A percentile compares a stretch with the other conserved stretches of the same genome.
These are phyloP conservation scores for Gardenia jasminoides DNA, from an alignment of 257 asterid species.

Conservation along the genomic window DNA sequence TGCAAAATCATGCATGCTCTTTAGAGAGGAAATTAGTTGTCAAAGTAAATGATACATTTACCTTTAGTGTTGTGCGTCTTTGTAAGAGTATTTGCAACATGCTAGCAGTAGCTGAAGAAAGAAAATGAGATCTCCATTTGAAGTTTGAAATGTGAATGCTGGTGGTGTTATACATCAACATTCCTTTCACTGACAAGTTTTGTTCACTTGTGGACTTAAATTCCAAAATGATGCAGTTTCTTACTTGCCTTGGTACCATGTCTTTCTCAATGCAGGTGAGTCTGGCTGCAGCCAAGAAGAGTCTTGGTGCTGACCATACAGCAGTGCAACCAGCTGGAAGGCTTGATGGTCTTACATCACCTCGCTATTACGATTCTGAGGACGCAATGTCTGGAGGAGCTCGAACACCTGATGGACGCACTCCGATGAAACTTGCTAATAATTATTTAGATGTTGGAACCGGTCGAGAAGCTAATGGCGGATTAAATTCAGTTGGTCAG, in stretches of 20 bases:
- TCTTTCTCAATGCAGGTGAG: constrained; percentile 50
- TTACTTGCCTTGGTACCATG: background rate
- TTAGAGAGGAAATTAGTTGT: background rate
- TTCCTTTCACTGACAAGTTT: background rate
- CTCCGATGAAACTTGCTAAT: constrained; percentile 45
- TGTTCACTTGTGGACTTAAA: constrained; percentile 3
- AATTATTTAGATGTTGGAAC: constrained; percentile 32
- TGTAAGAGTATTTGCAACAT: background rate
- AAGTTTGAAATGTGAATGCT: background rate
- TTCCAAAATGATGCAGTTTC: background rate
- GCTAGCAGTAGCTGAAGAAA: background rate
- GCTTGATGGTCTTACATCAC: constrained; percentile 50
- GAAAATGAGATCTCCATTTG: background rate
- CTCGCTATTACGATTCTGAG: constrained; percentile 64
- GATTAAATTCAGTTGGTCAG: constrained; percentile 36
- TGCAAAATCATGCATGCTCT: background rate
- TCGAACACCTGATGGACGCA: constrained; percentile 59
- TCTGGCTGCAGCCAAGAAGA: constrained; percentile 67
- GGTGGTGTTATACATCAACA: background rate
- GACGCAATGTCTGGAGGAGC: constrained; percentile 56
- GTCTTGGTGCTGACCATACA: constrained; percentile 41
- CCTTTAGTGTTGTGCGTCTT: background rate
- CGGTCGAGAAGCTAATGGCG: constrained; percentile 43
- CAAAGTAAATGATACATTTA: background rate
- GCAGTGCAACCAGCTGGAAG: constrained; percentile 35